phyloP scores from a whole-genome alignment of 345 rosid genomes.

The Hevea brasiliensis region DNA sequence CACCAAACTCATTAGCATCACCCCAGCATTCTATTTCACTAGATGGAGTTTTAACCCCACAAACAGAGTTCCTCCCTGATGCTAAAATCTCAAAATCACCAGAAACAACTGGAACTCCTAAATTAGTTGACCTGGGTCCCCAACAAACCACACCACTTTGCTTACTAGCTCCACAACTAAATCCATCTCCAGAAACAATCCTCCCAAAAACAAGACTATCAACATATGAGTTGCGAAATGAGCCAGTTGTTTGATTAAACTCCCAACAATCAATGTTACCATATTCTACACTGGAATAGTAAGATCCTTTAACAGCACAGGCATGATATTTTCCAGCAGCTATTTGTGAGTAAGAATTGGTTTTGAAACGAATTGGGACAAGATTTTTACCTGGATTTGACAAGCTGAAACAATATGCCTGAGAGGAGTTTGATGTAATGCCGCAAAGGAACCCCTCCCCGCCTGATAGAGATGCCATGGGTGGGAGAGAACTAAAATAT shows the following conservation, averaged over 20 bases:
- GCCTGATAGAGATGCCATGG: conserved; percentile 69
- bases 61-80: conserved; percentile 51
- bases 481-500: conserved; percentile 37
- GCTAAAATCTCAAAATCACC: conserved; percentile 48
- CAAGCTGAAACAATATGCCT: conserved; percentile 62
- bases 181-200: conserved; percentile 78
- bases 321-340: conserved; percentile 80
- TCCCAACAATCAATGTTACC: conserved; percentile 85
- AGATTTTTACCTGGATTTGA: conserved; percentile 56
- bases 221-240: conserved; percentile 29
- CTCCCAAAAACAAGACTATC: conserved; percentile 47
- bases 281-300: conserved; percentile 60
- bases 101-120: conserved; percentile 46
- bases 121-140: conserved; percentile 61
- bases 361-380: conserved; percentile 48
- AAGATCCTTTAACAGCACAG: conserved; percentile 82
- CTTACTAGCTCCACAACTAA: conserved; percentile 73
- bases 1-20: conserved; percentile 25
- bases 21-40: conserved; percentile 72
- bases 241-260: conserved; percentile 2
- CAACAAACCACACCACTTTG: conserved; percentile 71
- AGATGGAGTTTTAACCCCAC: conserved; percentile 53
- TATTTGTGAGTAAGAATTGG: conserved; percentile 61
- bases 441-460: conserved; percentile 83
- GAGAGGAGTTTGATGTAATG: conserved; percentile 61